Conservation (phyloP, 805 yeast species). For the Candida vaughaniae region DNA sequence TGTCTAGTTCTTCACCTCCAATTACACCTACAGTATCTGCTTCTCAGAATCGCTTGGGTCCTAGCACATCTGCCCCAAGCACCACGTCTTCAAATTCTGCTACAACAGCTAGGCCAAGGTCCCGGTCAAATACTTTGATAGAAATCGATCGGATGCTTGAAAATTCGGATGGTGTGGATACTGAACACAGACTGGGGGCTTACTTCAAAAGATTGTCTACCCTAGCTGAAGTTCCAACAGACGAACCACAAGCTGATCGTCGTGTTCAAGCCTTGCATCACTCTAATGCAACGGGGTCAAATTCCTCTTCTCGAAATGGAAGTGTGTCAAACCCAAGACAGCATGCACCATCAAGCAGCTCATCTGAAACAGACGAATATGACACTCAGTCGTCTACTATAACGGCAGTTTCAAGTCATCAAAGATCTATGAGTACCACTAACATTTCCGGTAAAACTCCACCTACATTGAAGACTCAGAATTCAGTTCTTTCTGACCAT, state of each 20-base stretch:
- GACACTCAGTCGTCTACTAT: neutral
- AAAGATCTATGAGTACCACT: conserved; percentile 4
- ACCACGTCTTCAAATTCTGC: conserved; percentile 4
- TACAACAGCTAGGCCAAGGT: conserved; percentile 16
- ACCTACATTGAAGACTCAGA: conserved; percentile 7
- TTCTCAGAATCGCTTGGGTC: neutral
- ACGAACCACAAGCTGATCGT: neutral
- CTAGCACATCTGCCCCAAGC: conserved; percentile 6
- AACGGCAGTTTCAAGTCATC: conserved; percentile 1
- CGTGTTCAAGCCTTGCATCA: neutral
- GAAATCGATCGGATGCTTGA: conserved; percentile 37
- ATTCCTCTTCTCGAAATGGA: conserved; percentile 11
- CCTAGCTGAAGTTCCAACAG: conserved; percentile 49
- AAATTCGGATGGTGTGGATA: conserved; percentile 36
- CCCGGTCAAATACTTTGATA: conserved; percentile 35
- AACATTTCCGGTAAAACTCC: conserved; percentile 7
- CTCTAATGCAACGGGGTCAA: conserved; percentile 7
- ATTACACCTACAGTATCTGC: neutral
- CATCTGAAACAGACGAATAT: conserved; percentile 7
- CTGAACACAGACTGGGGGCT: conserved; percentile 56
- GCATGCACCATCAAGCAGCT: conserved; percentile 5
- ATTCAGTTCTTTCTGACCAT: conserved; percentile 1
- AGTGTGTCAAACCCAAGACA: conserved; percentile 7
- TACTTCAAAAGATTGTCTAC: conserved; percentile 66
- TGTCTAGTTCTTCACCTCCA: neutral